Evolutionary conservation across 2,329 filamentous ascomycete species (phyloP), one percentile per base, ranked within the genome.

Genomic region (Colletotrichum karsti): DNA sequence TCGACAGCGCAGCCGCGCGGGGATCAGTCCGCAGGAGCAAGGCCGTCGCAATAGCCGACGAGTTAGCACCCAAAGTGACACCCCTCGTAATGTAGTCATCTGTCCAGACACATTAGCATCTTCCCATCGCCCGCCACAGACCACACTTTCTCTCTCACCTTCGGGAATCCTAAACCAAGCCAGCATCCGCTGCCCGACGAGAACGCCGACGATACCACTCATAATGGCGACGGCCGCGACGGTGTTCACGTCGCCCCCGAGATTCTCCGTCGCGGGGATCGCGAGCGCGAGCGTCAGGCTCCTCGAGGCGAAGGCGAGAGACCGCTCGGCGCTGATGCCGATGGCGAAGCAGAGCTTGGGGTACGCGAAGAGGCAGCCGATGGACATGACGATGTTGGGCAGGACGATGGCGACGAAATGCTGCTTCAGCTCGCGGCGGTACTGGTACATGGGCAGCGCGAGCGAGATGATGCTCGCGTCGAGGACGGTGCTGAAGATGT

Each of bases 61-160:
- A 88, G 73, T 90, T 90, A 2, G 85, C 85, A 4, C 88, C 88
- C n/a, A 90, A 75, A 1, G 87, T 87, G 4, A 91, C 86, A 9
- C 88, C 88, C n/a, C 87, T 79, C 1, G 87, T 90, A 35, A 90
- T 87, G 68, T 90, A 91, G 75, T 90, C 88, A 71, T 90, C 88
- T 85, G 53, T 3, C 10, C 1, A 5, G 12, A 20, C 12, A 6
- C 2, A 9, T 42, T 24, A 37, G 28, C 6, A n/a, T n/a, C n/a
- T 7, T 8, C 6, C 4, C 24, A 3, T 9, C 15, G 28, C 26
- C 13, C 24, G 7, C 1, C 1, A 7, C 28, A 3, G 0, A 9
- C 7, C 4, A 8, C 5, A 7, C 2, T 2, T 35, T 35, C 33
- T 15, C 51, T 24, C 78, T 72, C 62, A 85, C 84, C 84, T 75